These are phyloP conservation scores for Inga laurina DNA, from an alignment of 306 rosid species.

Conservation along the genomic window DNA sequence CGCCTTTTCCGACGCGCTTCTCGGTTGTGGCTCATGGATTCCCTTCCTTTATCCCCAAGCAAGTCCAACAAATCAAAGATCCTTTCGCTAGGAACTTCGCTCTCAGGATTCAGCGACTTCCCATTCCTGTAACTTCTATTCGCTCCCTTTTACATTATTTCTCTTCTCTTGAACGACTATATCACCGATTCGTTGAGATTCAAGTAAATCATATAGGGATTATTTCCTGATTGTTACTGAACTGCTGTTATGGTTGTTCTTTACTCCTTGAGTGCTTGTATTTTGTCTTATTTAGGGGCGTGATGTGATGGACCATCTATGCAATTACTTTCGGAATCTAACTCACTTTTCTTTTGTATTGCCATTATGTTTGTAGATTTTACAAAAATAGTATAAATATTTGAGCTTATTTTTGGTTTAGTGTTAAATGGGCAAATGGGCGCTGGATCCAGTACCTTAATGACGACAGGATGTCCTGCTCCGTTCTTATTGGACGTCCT, in stretches of 20 bases:
- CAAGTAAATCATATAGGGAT: not conserved
- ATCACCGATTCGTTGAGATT: not conserved
- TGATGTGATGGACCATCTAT: not conserved
- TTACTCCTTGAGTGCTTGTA: not conserved
- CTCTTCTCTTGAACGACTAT: not conserved
- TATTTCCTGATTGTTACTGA: not conserved
- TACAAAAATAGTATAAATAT: not conserved
- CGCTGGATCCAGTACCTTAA: not conserved
- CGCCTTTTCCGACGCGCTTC: not conserved
- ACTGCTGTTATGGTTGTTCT: not conserved
- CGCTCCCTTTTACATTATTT: not conserved
- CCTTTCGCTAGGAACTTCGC: constrained; percentile 72
- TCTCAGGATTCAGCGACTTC: constrained; percentile 65
- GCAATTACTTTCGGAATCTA: not conserved
- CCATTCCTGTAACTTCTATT: constrained; percentile 43
- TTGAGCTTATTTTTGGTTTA: not conserved
- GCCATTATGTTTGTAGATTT: not conserved
- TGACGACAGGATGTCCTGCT: not conserved
- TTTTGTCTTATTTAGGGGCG: not conserved
- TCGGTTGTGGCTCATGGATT: constrained; percentile 42
- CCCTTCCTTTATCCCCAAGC: constrained; percentile 82
- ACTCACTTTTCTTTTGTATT: not conserved
- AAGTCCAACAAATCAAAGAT: constrained; percentile 69
- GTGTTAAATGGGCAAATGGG: too few species aligned
- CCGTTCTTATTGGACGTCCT: not conserved